phyloP scores from a whole-genome alignment of 2,329 filamentous ascomycete species.

The Arthroderma sp. region DNA sequence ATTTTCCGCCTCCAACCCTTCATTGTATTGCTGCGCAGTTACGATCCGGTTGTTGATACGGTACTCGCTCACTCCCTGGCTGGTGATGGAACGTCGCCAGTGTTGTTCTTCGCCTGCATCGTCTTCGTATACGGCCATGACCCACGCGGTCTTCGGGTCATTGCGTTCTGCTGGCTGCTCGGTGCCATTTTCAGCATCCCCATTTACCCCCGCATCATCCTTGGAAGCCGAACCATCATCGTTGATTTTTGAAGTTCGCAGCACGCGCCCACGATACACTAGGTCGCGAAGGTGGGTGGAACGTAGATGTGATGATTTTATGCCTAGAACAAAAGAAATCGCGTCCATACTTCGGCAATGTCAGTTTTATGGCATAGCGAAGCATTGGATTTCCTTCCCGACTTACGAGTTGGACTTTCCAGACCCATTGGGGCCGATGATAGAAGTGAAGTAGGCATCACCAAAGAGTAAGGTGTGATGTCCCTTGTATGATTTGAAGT shows the following conservation, averaged over 20 bases:
- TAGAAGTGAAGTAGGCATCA: conserved; percentile 97
- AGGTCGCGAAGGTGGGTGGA: conserved; percentile 88
- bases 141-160: conserved; percentile 92
- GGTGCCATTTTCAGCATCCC: conserved; percentile 49
- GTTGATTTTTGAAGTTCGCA: conserved; percentile 85
- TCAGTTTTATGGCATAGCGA: not conserved
- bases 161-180: conserved; percentile 50
- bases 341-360: conserved; percentile 70
- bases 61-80: conserved; percentile 79
- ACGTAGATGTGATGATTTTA: conserved; percentile 95
- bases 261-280: conserved; percentile 85
- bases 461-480: conserved; percentile 90
- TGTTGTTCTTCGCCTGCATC: conserved; percentile 88
- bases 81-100: conserved; percentile 93
- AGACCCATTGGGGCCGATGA: conserved; percentile 98
- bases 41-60: conserved; percentile 89
- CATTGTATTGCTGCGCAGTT: conserved; percentile 83
- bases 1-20: conserved; percentile 80
- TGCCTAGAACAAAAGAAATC: conserved; percentile 96
- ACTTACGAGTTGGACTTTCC: conserved; percentile 94
- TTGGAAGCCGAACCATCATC: conserved; percentile 65
- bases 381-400: not conserved
- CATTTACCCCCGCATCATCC: conserved; percentile 43
- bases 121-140: conserved; percentile 98
- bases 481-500: conserved; percentile 99